Conservation (phyloP, 2,329 filamentous ascomycete species). For the Alternaria triticimaculans region DNA sequence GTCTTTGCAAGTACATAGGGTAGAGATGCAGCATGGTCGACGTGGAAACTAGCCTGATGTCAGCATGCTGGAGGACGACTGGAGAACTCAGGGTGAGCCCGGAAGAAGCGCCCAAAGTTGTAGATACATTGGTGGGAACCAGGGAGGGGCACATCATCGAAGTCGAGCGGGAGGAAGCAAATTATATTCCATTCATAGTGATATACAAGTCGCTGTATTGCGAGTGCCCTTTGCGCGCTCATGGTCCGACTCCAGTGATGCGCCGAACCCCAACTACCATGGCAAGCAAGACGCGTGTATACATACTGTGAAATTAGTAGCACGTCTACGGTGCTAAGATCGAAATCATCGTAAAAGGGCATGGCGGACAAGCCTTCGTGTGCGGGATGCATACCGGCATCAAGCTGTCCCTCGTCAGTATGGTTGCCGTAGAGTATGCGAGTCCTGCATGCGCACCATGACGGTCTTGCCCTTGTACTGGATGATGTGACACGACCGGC, state of each 20-base stretch:
- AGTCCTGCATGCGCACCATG: constrained; percentile 70
- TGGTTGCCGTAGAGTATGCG: neutral
- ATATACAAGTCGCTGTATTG: constrained; percentile 44
- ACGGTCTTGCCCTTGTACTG: constrained; percentile 99
- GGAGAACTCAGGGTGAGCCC: neutral
- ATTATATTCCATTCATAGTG: constrained; percentile 51
- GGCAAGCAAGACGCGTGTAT: constrained; percentile 26
- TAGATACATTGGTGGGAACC: constrained; percentile 27
- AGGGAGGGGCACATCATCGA: constrained; percentile 43
- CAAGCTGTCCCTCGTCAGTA: constrained; percentile 68
- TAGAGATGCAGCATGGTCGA: constrained; percentile 98
- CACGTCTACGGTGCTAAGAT: constrained; percentile 95
- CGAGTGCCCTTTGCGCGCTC: constrained; percentile 23
- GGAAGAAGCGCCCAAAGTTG: constrained; percentile 2
- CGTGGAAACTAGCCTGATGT: constrained; percentile 76
- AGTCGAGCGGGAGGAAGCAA: constrained; percentile 45
- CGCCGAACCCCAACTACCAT: constrained; percentile 29
- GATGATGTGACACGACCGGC: constrained; percentile 94
- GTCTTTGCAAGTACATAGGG: constrained; percentile 98
- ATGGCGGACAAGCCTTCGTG: constrained; percentile 93
- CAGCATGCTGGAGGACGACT: constrained; percentile 22
- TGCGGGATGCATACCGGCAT: constrained; percentile 95
- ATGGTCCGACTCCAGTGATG: constrained; percentile 44
- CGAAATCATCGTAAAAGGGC: constrained; percentile 98
- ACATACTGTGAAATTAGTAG: constrained; percentile 99